These are phyloP conservation scores for Vairimorpha necatrix DNA, from an alignment of 371 early-diverging fungal genomes.

Conservation along the genomic window DNA sequence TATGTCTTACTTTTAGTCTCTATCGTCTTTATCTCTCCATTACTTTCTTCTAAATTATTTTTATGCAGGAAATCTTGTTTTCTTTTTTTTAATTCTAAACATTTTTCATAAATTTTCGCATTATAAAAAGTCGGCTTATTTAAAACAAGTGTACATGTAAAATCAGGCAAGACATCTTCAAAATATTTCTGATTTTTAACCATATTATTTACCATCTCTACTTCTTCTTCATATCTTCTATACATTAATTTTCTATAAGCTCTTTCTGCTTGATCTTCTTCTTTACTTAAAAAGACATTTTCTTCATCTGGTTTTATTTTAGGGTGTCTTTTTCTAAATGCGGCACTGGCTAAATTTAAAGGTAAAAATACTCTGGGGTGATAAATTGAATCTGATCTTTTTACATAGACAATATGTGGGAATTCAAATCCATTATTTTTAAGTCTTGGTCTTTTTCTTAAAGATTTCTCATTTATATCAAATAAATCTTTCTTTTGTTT, in stretches of 20 bases:
- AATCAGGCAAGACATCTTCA: background rate
- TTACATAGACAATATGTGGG: background rate
- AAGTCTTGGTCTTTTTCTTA: background rate
- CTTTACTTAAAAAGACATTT: background rate
- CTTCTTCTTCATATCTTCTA: background rate
- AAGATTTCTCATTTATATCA: background rate
- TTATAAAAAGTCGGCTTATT: background rate
- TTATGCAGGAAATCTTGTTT: background rate
- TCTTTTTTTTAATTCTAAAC: background rate
- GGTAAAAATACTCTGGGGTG: background rate
- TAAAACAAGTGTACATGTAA: conserved; percentile 4
- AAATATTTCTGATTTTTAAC: background rate
- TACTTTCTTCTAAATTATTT: background rate
- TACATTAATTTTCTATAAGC: background rate
- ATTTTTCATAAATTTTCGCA: background rate
- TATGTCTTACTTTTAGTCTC: background rate
- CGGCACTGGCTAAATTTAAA: background rate
- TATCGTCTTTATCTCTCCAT: background rate
- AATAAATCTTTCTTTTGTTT: background rate
- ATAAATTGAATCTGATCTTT: background rate
- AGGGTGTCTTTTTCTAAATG: background rate
- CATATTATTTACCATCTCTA: background rate
- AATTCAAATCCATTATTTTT: conserved; percentile 3
- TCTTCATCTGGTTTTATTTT: background rate
- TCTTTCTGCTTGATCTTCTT: background rate